phyloP scores from a whole-genome alignment of 495 filamentous ascomycete species.

The Aspergillus leporis region DNA sequence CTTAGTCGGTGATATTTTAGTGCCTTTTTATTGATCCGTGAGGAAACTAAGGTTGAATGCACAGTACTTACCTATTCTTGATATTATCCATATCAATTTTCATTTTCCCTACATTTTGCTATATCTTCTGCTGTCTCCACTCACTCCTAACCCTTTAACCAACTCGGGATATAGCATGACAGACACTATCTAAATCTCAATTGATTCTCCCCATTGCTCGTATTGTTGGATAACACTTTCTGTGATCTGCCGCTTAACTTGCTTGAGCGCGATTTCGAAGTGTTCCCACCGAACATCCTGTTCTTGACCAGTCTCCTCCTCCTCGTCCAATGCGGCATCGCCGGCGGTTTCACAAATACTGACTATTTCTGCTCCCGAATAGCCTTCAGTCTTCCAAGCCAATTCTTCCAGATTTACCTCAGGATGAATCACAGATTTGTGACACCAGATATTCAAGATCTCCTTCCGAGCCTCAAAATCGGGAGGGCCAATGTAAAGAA shows the following conservation, averaged over 20 bases:
- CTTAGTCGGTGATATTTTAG: too few species aligned
- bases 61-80: too few species aligned
- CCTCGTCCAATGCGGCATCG: constrained; percentile 58
- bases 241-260: constrained; percentile 69
- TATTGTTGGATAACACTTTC: constrained; percentile 63
- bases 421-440: constrained; percentile 58
- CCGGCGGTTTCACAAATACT: constrained; percentile 72
- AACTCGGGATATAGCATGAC: background rate
- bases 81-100: too few species aligned
- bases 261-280: constrained; percentile 61
- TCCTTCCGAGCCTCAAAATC: constrained; percentile 72
- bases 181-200: constrained; percentile 28
- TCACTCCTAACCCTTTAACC: too few species aligned
- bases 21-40: too few species aligned
- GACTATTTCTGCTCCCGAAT: constrained; percentile 87
- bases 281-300: constrained; percentile 60
- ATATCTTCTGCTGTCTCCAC: too few species aligned
- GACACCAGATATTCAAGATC: constrained; percentile 69
- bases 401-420: constrained; percentile 67
- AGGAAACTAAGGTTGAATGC: too few species aligned
- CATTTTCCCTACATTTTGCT: too few species aligned
- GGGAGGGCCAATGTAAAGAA: constrained; percentile 89
- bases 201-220: constrained; percentile 56
- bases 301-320: constrained; percentile 46
- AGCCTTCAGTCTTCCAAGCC: constrained; percentile 73